Base-by-base conservation (phyloP, 2,329 filamentous ascomycete species). In the Trichoderma citrinoviride region DNA sequence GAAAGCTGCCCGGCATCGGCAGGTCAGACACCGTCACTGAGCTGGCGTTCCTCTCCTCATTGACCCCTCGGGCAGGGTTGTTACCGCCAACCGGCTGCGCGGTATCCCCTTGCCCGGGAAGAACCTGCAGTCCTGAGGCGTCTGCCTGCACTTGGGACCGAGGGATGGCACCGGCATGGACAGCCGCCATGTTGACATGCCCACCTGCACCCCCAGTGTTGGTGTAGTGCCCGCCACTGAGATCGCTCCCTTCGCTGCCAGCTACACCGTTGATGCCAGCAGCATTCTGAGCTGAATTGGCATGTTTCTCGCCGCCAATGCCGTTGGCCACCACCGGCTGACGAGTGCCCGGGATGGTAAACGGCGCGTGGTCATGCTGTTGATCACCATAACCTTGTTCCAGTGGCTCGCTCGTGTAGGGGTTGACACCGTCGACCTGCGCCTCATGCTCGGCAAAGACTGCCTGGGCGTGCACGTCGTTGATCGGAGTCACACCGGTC, bases 1-100 rank as follows among this genome's bases (percentile, higher is more conserved):
- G 87, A 72, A 83, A 92, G 69, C 88, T 82, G 12, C 90, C 90
- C 3, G 90, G 90, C 19, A 92, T 83, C 71, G 90, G 88, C 57
- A 92, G 76, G 71, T 88, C 83, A 62, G 86, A 87, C 50, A 90
- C 85, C 29, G 83, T 85, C 14, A 82, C 80, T 7, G 81, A 78
- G 68, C 83, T 81, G 53, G 80, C 77, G 15, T 75, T 77, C 55
- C 80, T 73, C 37, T 61, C 33, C 15, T 55, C 52, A 7, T 56
- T 56, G 2, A 40, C 4, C 17, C 41, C 21, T 21, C 43, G 52
- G 10, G 21, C 21, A 10, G 69, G 53, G 10, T 52, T 49, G 49
- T 14, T 33, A 15, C 58, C 54, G 6, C 64, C 57, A 10, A 65
- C 10, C n/a, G 67, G 50, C 6, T 50, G 64, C 3, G 55, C 50